Conservation (phyloP, 2,329 filamentous ascomycete species). For the Ceratocystis colombiana region DNA sequence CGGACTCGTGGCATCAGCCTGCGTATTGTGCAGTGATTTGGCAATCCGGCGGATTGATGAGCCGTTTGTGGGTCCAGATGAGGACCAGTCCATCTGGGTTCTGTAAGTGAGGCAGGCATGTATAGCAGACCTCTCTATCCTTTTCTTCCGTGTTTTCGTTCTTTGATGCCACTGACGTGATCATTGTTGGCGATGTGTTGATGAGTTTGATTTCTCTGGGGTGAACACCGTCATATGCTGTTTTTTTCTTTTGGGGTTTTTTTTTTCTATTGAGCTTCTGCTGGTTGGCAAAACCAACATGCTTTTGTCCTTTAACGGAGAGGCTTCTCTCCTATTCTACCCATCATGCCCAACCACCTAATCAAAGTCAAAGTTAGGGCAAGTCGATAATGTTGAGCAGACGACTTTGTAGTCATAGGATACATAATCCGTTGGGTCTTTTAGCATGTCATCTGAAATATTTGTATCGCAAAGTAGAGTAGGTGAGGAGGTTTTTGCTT, state of each 20-base stretch:
- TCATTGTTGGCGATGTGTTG: not conserved
- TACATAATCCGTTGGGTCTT: too few relatives aligned
- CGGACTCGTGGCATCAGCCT: constrained; percentile 78
- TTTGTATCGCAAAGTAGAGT: too few relatives aligned
- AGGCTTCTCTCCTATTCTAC: too few relatives aligned
- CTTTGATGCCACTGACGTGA: not conserved
- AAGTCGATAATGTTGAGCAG: too few relatives aligned
- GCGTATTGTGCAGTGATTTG: constrained; percentile 87
- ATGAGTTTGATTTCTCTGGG: not conserved
- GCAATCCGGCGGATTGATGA: constrained; percentile 92
- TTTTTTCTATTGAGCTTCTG: not conserved
- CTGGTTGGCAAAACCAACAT: too few relatives aligned
- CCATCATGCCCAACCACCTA: too few relatives aligned
- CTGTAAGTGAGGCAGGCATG: constrained; percentile 36
- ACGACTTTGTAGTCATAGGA: too few relatives aligned
- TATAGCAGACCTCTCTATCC: not conserved
- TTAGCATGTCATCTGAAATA: too few relatives aligned
- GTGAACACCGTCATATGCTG: not conserved
- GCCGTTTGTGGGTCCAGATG: constrained; percentile 67
- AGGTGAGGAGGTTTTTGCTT: too few relatives aligned
- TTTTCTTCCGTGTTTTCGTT: not conserved
- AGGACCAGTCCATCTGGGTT: constrained; percentile 73
- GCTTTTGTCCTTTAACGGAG: too few relatives aligned
- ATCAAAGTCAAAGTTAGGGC: too few relatives aligned
- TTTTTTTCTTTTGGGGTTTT: not conserved